Conservation (phyloP, 2,329 filamentous ascomycete species). For the Seiridium unicorne region DNA sequence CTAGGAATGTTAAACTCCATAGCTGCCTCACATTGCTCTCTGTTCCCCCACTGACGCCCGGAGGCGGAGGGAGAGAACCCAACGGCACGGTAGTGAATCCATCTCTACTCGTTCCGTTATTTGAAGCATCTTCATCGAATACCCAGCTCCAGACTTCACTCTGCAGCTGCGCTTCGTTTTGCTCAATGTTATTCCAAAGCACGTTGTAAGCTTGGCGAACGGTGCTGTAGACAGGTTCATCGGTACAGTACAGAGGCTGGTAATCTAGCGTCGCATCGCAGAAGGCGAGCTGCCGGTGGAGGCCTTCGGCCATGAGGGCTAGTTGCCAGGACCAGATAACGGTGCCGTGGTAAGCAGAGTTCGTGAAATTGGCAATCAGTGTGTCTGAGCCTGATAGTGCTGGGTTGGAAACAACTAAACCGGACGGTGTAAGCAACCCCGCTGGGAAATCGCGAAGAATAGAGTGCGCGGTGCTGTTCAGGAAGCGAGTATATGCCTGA, state of each 20-base stretch:
- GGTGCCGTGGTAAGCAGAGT: too few relatives aligned
- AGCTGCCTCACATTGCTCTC: conserved; percentile 56
- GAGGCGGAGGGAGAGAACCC: background rate
- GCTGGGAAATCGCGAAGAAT: background rate
- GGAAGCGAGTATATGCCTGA: background rate
- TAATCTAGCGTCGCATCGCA: too few relatives aligned
- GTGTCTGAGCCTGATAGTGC: too few relatives aligned
- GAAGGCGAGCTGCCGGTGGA: too few relatives aligned
- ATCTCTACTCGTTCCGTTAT: conserved; percentile 54
- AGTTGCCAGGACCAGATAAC: too few relatives aligned
- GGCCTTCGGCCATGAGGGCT: too few relatives aligned
- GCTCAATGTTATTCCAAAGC: background rate
- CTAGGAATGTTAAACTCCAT: conserved; percentile 58
- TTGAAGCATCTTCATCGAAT: background rate
- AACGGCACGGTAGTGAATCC: conserved; percentile 35
- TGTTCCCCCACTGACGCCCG: conserved; percentile 7
- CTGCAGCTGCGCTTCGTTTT: background rate
- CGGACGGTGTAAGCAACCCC: background rate
- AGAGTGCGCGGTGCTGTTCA: background rate
- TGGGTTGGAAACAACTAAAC: too few relatives aligned
- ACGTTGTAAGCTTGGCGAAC: background rate
- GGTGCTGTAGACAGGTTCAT: background rate
- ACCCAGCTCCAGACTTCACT: background rate
- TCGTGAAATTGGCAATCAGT: too few relatives aligned
- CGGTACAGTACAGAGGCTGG: background rate